Evolutionary conservation across 345 rosid species (phyloP), one percentile per base, ranked within the genome.

Genomic region (Lepidium didymum): DNA sequence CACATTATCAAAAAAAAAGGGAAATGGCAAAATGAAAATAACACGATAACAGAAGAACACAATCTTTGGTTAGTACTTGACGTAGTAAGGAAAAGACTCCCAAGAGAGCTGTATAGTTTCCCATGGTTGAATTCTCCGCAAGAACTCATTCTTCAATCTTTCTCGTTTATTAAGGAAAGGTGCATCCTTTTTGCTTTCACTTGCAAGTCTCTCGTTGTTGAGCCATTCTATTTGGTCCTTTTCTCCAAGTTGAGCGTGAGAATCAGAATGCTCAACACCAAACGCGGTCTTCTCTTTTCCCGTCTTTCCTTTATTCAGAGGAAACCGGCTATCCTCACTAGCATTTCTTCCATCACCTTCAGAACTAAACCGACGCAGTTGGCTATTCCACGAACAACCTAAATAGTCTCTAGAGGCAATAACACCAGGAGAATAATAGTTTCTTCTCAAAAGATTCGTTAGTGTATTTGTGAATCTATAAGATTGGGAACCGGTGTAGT

Each of bases 191-290:
- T 82, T 87, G 59, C 79, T 79, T 75, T 89, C 97, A 35, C 86
- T 79, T 1, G 93, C 66, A 43, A 85, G 81, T 79, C 78, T 91
- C 80, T 91, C 96, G 52, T 80, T 94, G 27, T 71, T 72, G 27
- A 91, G 90, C 99, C 99, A 94, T 56, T 91, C 99, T 70, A 80
- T 89, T 55, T 91, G 96, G 69, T 94, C 99, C n/a, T 81, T 93
- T 18, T 85, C 91, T 1, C 87, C 97, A 33, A 94, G 84, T 67
- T 51, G 83, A 57, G 91, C 85, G 59, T 91, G 97, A 8, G 81
- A 58, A 85, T 91, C 88, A 11, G 44, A 67, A 25, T 60, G 75
- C 69, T 50, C 77, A 12, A 56, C 78, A 52, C 76, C 75, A 47
- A 67, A 73, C 34, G 14, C 57, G 3, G 27, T 68, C 64, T 65